Percentiles rank a stretch among this genome's conserved stretches.
phyloP scores from a whole-genome alignment of 1,139 yeast species.

The Candida sp. region DNA sequence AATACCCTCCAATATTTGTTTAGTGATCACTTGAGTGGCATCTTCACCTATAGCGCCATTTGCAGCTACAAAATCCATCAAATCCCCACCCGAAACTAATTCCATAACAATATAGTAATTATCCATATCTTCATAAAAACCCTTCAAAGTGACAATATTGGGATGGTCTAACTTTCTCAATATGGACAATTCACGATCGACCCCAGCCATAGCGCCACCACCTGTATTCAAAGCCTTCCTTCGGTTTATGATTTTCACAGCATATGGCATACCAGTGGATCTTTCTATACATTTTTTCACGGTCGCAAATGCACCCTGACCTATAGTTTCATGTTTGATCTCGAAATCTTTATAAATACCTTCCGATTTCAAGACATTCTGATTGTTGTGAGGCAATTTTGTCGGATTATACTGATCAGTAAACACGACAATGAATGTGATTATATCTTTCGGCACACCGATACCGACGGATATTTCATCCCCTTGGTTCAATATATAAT shows the following conservation, averaged over 20 bases:
- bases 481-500: constrained; percentile 83
- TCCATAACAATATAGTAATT: constrained; percentile 92
- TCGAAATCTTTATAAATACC: constrained; percentile 74
- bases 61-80: constrained; percentile 94
- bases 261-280: constrained; percentile 77
- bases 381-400: constrained; percentile 17
- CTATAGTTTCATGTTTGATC: constrained; percentile 79
- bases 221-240: constrained; percentile 75
- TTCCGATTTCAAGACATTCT: constrained; percentile 26
- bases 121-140: constrained; percentile 79
- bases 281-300: constrained; percentile 90
- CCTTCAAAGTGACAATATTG: constrained; percentile 76
- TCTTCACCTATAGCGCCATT: constrained; percentile 91
- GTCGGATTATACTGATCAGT: constrained; percentile 39
- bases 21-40: constrained; percentile 80
- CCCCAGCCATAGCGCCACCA: constrained; percentile 55
- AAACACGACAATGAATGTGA: constrained; percentile 70
- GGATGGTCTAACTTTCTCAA: constrained; percentile 77
- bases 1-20: constrained; percentile 81
- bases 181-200: constrained; percentile 81
- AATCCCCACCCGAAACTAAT: constrained; percentile 93
- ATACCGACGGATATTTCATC: constrained; percentile 89
- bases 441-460: constrained; percentile 79
- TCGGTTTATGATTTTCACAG: constrained; percentile 86
- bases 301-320: constrained; percentile 97